Conservation (phyloP, 768 basidiomycete genomes). For the Pholiota conissans region DNA sequence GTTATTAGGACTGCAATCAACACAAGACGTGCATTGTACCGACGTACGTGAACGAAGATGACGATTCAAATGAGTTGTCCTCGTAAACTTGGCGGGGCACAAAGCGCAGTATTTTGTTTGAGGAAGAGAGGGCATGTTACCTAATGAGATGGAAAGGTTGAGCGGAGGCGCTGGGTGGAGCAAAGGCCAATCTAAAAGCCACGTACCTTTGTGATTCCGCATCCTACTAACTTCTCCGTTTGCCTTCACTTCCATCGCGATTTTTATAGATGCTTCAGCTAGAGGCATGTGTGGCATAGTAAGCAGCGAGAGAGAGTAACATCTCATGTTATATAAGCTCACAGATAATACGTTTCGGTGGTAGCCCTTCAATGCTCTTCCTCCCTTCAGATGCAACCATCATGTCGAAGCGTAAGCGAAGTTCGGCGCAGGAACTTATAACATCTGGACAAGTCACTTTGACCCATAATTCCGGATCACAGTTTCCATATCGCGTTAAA, state of each 20-base stretch:
- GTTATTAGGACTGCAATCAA: not conserved
- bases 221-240: slow-evolving; percentile 44
- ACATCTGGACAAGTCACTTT: slow-evolving; percentile 21
- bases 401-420: slow-evolving; percentile 20
- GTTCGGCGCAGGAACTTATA: slow-evolving; percentile 12
- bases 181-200: not conserved
- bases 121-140: slow-evolving; percentile 70
- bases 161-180: not conserved
- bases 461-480: slow-evolving; percentile 22
- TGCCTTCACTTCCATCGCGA: slow-evolving; percentile 37
- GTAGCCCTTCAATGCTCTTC: slow-evolving; percentile 14
- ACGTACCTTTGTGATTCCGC: slow-evolving; percentile 41
- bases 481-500: slow-evolving; percentile 13
- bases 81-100: slow-evolving; percentile 74
- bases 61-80: slow-evolving; percentile 72
- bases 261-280: slow-evolving; percentile 26
- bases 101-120: slow-evolving; percentile 69
- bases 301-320: slow-evolving; percentile 26
- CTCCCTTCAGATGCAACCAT: slow-evolving; percentile 23
- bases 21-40: not conserved
- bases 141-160: slow-evolving; percentile 48
- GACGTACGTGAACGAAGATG: slow-evolving; percentile 70
- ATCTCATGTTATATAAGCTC: slow-evolving; percentile 33
- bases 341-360: slow-evolving; percentile 20
- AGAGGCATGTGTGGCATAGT: slow-evolving; percentile 24